Evolutionary conservation across 768 basidiomycete species (phyloP).

Genomic region (Xerocomellus intermedius): DNA sequence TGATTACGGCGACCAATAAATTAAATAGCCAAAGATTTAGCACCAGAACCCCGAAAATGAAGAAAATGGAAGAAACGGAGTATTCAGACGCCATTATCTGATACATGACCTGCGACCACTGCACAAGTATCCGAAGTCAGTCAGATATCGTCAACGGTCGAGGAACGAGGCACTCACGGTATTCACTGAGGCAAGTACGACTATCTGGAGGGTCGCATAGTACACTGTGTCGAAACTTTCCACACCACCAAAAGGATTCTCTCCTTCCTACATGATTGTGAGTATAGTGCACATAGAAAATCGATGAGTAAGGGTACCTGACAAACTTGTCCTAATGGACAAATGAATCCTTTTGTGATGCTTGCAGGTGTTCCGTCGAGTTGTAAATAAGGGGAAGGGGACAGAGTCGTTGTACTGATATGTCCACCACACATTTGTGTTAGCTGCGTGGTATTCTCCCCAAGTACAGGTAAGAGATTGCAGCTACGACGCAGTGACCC

Average conservation of each 20-base stretch:
- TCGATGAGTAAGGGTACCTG: slow-evolving; percentile 42
- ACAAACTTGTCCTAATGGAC: slow-evolving; percentile 84
- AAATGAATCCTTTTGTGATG: slow-evolving; percentile 78
- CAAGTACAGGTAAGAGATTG: slow-evolving; percentile 51
- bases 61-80: slow-evolving; percentile 84
- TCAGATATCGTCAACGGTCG: not conserved
- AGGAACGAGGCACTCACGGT: slow-evolving; percentile 46
- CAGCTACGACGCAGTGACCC: slow-evolving; percentile 76
- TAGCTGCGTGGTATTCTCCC: slow-evolving; percentile 47
- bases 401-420: slow-evolving; percentile 58
- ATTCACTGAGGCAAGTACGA: slow-evolving; percentile 79
- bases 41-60: slow-evolving; percentile 78
- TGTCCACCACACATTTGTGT: slow-evolving; percentile 79
- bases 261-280: slow-evolving; percentile 44
- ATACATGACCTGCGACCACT: slow-evolving; percentile 86
- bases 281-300: not conserved
- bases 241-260: slow-evolving; percentile 63
- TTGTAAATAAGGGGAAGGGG: slow-evolving; percentile 42
- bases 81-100: slow-evolving; percentile 86
- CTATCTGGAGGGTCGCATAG: slow-evolving; percentile 74
- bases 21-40: slow-evolving; percentile 96
- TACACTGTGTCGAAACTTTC: slow-evolving; percentile 91
- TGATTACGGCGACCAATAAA: slow-evolving; percentile 93
- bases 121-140: not conserved
- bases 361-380: slow-evolving; percentile 37